Conservation (phyloP, 495 filamentous ascomycete genomes). For the Xylaria grammica region DNA sequence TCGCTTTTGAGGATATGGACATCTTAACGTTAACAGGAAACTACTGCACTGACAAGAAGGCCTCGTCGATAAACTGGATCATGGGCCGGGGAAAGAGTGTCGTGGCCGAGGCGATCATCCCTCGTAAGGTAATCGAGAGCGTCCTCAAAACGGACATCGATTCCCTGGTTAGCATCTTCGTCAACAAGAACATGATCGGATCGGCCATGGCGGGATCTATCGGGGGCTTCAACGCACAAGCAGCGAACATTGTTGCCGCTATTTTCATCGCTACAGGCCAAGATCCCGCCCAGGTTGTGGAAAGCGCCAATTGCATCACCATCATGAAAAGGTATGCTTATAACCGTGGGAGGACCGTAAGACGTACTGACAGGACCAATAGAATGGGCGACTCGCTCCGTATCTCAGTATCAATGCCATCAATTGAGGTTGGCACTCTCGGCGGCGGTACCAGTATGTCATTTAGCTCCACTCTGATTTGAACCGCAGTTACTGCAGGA, state of each 20-base stretch:
- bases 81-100: conserved; percentile 97
- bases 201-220: conserved; percentile 96
- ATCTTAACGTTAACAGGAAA: conserved; percentile 96
- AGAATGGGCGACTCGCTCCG: too few relatives aligned
- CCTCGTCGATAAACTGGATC: conserved; percentile 98
- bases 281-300: conserved; percentile 96
- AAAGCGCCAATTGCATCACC: conserved; percentile 97
- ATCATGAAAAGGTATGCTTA: conserved; percentile 99
- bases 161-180: conserved; percentile 87
- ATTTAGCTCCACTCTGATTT: too few relatives aligned
- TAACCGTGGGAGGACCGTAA: too few relatives aligned
- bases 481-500: too few relatives aligned
- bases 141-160: conserved; percentile 94
- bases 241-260: conserved; percentile 95
- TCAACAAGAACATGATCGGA: conserved; percentile 94
- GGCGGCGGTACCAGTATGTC: conserved; percentile 97
- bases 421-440: conserved; percentile 94
- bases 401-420: conserved; percentile 96
- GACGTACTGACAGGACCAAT: too few relatives aligned
- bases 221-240: conserved; percentile 98
- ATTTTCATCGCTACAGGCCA: conserved; percentile 97
- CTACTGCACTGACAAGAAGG: conserved; percentile 98
- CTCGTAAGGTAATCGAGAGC: conserved; percentile 79
- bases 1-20: conserved; percentile 94
- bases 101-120: conserved; percentile 96